Evolutionary conservation across 2,329 filamentous ascomycete genomes (phyloP), one percentile per base, ranked within the genome.

Genomic region (Samsoniella hepiali): DNA sequence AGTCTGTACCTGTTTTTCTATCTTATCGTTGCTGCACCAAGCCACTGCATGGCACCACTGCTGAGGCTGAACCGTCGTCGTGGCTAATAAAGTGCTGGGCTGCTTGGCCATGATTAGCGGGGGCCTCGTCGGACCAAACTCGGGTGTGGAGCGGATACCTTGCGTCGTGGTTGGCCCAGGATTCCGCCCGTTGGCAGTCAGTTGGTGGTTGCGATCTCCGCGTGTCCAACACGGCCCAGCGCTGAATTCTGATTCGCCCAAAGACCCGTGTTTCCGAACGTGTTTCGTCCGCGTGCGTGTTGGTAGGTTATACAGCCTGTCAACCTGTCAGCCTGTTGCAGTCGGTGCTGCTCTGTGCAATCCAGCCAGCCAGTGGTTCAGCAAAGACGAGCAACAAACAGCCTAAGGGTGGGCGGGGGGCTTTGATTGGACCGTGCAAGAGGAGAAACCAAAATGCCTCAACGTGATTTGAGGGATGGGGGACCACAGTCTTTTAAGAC

Each of bases 391-490:
- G 40, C 68, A 71, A 70, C 68, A 72, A 31, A 34, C 40, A n/a
- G 34, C 34, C 60, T 4, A n/a, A 36, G 31, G 10, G 32, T 22
- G 32, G 40, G 38, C 32, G 36, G 31, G 70, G 73, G 70, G 73
- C 72, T 32, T 62, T 81, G 80, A 82, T 82, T 82, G 81, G 80
- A 55, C 77, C 77, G 76, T 79, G 75, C 71, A 73, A 61, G 68
- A 76, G 74, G 73, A 74, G 77, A 58, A 63, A 54, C 69, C 36
- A 42, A 73, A 76, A 78, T 79, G 74, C 74, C 74, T 77, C 74
- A 75, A 79, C 75, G 73, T 82, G 80, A 82, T 82, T 82, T 82
- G 81, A 82, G 77, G 77, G 78, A 72, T 73, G 73, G 70, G 72
- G 75, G 74, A 75, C 74, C 72, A 73, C 72, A 72, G 70, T 75